Evolutionary conservation across 805 yeast genomes (phyloP), one percentile per base, ranked within the genome.

Genomic region (Cyberlindnera mrakii): DNA sequence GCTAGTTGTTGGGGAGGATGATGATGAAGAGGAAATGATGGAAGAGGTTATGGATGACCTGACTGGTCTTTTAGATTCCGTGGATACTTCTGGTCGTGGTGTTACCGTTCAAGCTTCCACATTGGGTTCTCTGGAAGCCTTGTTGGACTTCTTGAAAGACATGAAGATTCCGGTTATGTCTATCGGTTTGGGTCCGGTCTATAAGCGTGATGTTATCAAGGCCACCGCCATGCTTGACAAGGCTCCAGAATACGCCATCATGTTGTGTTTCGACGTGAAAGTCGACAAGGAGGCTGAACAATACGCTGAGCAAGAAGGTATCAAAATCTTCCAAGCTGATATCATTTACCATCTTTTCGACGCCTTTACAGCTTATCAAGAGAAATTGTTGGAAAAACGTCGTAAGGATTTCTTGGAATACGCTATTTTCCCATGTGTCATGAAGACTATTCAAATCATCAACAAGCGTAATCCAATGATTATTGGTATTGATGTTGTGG

Each of bases 81-180:
- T 93, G 49, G 99, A 95, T 67, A 80, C 85, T 51, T 76, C 90
- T 37, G 99, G 99, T 59, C 80, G 79, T 63, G 99, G 99, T 78
- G 99, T 93, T 43, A 87, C 89, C 55, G 99, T 93, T 37, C 99
- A 93, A 71, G 97, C 99, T 1, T 89, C 97, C 6, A 93, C 99
- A 17, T 77, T 93, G 60, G 99, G 99, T 75, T 90, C 99, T 35
- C 73, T 93, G 58, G 99, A 93, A 71, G 99, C 99, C 3, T 72
- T 93, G 54, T 76, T 93, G 51, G 98, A 91, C 67, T 93, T 93
- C 87, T 77, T 93, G 65, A 91, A 91, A 69, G 96, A 87, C 59
- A 87, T 90, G 97, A 93, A 93, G 76, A 93, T 93, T 66, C 99
- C 99, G 17, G 99, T 93, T 31, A 89, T 91, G 96, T 85, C 96